phyloP scores from a whole-genome alignment of 202 grass and related monocot genomes.

The Eragrostis tef region DNA sequence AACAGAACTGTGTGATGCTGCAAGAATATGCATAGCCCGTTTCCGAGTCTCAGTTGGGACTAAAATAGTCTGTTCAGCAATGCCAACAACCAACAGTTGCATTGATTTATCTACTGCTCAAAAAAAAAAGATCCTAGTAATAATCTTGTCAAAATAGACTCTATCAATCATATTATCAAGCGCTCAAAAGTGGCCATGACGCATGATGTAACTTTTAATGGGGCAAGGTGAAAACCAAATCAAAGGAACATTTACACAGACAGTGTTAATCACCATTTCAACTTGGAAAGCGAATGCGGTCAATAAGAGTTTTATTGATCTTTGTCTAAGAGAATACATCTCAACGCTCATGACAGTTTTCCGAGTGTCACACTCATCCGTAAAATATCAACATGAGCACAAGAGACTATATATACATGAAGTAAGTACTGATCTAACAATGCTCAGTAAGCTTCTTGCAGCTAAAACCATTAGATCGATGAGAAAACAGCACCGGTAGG shows the following conservation, averaged over 20 bases:
- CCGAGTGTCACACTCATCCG: slow-evolving; percentile 7
- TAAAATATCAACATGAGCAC: slow-evolving; percentile 45
- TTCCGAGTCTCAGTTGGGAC: not conserved
- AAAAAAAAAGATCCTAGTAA: no score
- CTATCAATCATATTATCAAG: not conserved
- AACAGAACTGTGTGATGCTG: not conserved
- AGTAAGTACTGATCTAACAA: slow-evolving; percentile 25
- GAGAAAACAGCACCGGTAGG: slow-evolving; percentile 25
- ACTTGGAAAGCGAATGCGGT: not conserved
- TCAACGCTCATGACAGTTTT: not conserved
- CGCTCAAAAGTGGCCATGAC: no score
- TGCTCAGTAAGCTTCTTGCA: slow-evolving; percentile 8
- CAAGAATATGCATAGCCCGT: not conserved
- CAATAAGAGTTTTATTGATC: slow-evolving; percentile 45
- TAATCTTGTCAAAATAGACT: no score
- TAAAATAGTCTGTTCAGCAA: not conserved
- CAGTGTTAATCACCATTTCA: not conserved
- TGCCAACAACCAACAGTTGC: not conserved
- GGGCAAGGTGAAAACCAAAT: not conserved
- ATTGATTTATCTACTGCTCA: not conserved
- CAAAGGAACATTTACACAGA: not conserved
- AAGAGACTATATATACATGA: slow-evolving; percentile 42
- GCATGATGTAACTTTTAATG: not conserved
- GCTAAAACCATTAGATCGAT: slow-evolving; percentile 2
- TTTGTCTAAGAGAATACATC: slow-evolving; percentile 42